phyloP scores from a whole-genome alignment of 75 land plant species.

The Selaginella tamariscina region DNA sequence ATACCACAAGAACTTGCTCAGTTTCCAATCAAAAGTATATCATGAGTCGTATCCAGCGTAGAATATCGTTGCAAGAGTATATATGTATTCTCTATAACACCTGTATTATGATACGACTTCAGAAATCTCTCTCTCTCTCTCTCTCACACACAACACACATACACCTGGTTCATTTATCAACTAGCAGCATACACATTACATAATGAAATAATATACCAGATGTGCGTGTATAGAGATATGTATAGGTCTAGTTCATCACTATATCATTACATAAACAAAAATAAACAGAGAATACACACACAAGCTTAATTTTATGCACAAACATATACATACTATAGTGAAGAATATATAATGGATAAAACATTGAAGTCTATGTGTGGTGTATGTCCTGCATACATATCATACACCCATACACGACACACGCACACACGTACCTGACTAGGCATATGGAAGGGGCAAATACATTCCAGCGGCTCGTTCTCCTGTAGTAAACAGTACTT shows the following conservation, averaged over 20 bases:
- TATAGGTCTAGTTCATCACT: neutral
- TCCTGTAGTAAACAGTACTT: slow-evolving; percentile 68
- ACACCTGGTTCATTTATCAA: too few species aligned
- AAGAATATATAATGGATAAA: neutral
- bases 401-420: too few species aligned
- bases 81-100: slow-evolving; percentile 54
- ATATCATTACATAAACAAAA: neutral
- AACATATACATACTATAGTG: neutral
- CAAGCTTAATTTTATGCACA: neutral
- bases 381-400: too few species aligned
- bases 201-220: neutral
- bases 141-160: too few species aligned
- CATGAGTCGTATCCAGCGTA: slow-evolving; percentile 54
- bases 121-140: neutral
- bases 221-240: neutral
- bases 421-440: slow-evolving; percentile 43
- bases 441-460: slow-evolving; percentile 87
- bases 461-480: slow-evolving; percentile 94
- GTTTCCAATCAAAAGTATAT: slow-evolving; percentile 71
- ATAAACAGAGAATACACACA: slow-evolving; percentile 1
- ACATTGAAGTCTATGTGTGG: neutral
- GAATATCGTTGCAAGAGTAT: slow-evolving; percentile 46
- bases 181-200: too few species aligned
- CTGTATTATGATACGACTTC: slow-evolving; percentile 33
- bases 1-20: slow-evolving; percentile 69